Evolutionary conservation across 495 filamentous ascomycete species (phyloP).

Genomic region (Penicillium tannophilum): DNA sequence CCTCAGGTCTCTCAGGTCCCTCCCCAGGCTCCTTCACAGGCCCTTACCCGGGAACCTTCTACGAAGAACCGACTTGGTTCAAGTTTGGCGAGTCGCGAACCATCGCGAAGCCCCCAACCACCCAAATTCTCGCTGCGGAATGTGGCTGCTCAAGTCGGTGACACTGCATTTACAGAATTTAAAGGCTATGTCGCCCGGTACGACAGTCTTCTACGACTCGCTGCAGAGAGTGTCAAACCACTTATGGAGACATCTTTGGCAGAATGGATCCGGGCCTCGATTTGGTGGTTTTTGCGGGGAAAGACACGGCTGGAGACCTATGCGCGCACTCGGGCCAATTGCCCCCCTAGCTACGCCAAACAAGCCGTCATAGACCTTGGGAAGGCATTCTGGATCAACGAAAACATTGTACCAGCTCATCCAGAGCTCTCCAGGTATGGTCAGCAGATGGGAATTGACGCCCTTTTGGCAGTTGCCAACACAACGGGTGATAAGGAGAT

Average conservation of each 20-base stretch:
- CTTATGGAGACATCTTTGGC: constrained; percentile 57
- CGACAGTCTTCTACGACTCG: constrained; percentile 65
- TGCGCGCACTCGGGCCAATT: constrained; percentile 60
- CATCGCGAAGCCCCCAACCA: constrained; percentile 32
- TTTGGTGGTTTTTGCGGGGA: constrained; percentile 90
- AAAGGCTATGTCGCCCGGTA: constrained; percentile 65
- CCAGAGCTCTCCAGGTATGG: constrained; percentile 55
- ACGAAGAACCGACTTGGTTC: constrained; percentile 14
- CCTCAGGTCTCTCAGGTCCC: neutral
- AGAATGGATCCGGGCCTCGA: constrained; percentile 67
- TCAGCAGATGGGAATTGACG: constrained; percentile 44
- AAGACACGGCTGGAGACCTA: constrained; percentile 70
- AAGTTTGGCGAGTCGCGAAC: constrained; percentile 25
- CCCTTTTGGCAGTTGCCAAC: constrained; percentile 43
- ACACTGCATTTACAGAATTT: constrained; percentile 70
- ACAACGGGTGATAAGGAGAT: constrained; percentile 51
- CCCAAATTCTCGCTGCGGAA: constrained; percentile 45
- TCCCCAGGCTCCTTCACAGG: constrained; percentile 12
- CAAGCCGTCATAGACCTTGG: constrained; percentile 79
- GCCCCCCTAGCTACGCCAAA: constrained; percentile 34
- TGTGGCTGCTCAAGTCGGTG: constrained; percentile 49
- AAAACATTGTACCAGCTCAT: constrained; percentile 59
- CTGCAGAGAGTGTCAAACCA: constrained; percentile 70
- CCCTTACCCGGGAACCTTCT: constrained; percentile 3
- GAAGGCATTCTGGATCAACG: constrained; percentile 80